A percentile compares a stretch with the other conserved stretches of the same genome.
These are phyloP conservation scores for Brasilioporus rufonigricans DNA, from an alignment of 768 basidiomycete species.

Conservation along the genomic window DNA sequence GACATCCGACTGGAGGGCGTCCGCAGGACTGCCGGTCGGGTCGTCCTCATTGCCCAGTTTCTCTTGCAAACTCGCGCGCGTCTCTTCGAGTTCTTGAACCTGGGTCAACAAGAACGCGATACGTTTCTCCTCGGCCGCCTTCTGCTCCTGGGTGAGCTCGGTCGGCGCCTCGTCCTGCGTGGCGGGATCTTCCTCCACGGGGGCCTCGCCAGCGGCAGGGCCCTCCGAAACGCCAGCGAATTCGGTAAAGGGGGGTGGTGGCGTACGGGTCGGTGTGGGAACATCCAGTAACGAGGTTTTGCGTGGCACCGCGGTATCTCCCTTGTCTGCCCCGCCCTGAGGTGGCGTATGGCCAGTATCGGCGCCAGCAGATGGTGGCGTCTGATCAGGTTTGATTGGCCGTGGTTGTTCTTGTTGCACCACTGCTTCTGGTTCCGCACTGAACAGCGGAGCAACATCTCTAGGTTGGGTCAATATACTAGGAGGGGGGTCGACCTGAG, in stretches of 20 bases:
- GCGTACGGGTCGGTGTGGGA: constrained; percentile 10
- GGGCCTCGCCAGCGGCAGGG: constrained; percentile 3
- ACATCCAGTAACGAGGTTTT: constrained; percentile 5
- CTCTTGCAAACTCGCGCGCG: background rate
- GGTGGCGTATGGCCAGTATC: constrained; percentile 6
- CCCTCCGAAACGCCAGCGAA: constrained; percentile 8
- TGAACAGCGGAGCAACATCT: constrained; percentile 1
- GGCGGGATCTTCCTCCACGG: constrained; percentile 6
- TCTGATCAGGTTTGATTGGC: background rate
- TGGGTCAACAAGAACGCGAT: constrained; percentile 17
- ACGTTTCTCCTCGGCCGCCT: constrained; percentile 21
- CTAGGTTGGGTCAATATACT: constrained; percentile 11
- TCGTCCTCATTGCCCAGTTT: constrained; percentile 6
- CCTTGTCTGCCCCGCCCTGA: background rate
- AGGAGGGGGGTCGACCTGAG: constrained; percentile 23
- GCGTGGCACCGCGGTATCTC: background rate
- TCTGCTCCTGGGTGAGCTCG: constrained; percentile 23
- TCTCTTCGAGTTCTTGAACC: constrained; percentile 13
- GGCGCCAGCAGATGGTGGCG: constrained; percentile 2
- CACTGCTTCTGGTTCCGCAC: background rate
- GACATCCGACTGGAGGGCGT: constrained; percentile 15
- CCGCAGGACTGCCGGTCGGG: background rate
- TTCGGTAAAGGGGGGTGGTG: constrained; percentile 30
- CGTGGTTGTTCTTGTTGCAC: background rate
- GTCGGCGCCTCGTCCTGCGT: constrained; percentile 19